A percentile compares a stretch with the other conserved stretches of the same genome.
These are phyloP conservation scores for Candida neerlandica DNA, from an alignment of 1,139 yeast species.

Conservation along the genomic window DNA sequence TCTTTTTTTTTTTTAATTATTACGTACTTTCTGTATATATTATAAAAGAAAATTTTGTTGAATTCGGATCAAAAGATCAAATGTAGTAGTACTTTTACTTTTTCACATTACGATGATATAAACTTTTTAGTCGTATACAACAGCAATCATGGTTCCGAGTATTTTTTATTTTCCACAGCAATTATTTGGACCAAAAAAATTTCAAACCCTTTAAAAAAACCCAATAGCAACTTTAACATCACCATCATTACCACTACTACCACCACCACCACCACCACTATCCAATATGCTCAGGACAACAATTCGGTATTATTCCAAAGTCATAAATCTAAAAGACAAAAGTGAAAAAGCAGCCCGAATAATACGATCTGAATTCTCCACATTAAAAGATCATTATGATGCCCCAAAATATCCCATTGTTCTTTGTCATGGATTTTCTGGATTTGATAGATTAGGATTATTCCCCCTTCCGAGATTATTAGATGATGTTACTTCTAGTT, in stretches of 20 bases:
- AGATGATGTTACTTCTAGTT: constrained; percentile 19
- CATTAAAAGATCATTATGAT: constrained; percentile 26
- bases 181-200: neutral
- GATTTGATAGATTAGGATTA: constrained; percentile 65
- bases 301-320: constrained; percentile 7
- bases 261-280: neutral
- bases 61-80: too few species aligned
- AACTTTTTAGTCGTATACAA: too few species aligned
- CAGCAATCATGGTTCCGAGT: neutral
- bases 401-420: constrained; percentile 65
- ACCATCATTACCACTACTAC: constrained; percentile 5
- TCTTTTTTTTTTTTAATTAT: too few species aligned
- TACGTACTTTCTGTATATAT: neutral
- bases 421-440: constrained; percentile 82
- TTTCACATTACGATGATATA: too few species aligned
- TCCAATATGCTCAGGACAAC: constrained; percentile 1
- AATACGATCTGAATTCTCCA: constrained; percentile 12
- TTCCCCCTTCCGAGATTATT: constrained; percentile 34
- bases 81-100: too few species aligned
- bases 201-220: neutral
- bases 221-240: constrained; percentile 13
- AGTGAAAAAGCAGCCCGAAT: constrained; percentile 4
- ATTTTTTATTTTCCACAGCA: neutral
- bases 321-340: constrained; percentile 3
- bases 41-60: neutral